Evolutionary conservation across 148 eudicot species (phyloP), one percentile per base, ranked within the genome.

Genomic region (Amaranthus hypochondriacus): DNA sequence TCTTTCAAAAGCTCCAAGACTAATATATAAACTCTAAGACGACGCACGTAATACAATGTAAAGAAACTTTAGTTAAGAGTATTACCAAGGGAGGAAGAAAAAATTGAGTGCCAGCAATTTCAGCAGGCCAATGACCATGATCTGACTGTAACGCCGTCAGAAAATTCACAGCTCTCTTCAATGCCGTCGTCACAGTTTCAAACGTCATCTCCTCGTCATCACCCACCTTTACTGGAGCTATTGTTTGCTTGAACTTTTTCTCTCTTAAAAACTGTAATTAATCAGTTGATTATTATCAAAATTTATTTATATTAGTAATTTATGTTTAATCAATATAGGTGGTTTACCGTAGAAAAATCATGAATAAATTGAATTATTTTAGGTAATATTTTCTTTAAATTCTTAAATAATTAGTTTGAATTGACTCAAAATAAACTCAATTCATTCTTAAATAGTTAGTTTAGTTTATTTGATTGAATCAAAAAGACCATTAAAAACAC

Each of bases 111-210:
- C 89, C 89, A 46, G 89, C 76, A 57, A 56, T 70, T 69, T 88
- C 86, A 3, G 89, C 83, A 18, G 92, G 92, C 92, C 92, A 88
- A 42, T 88, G 92, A 9, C 92, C 92, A 66, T 88, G 83, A 52
- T 70, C 71, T 6, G 86, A 83, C 55, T 88, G 91, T 52, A 87
- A 60, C 58, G 86, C 81, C 0, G 78, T 63, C 28, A 81, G 70
- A 64, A 60, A 78, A 55, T 58, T 70, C 4, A 75, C 75, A 0
- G 82, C 83, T 58, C 92, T 77, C 11, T 75, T 70, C 46, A 88
- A 58, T 3, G 88, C 69, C 5, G 79, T 61, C 4, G 86, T 75
- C 21, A 69, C 85, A 4, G 68, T 70, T 48, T 83, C 88, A 8
- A 75, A 62, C 1, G 83, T 84, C 43, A 88, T 69, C 47, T 82